phyloP scores from a whole-genome alignment of 73 alveolate species.

The Paramecium pentaurelia region DNA sequence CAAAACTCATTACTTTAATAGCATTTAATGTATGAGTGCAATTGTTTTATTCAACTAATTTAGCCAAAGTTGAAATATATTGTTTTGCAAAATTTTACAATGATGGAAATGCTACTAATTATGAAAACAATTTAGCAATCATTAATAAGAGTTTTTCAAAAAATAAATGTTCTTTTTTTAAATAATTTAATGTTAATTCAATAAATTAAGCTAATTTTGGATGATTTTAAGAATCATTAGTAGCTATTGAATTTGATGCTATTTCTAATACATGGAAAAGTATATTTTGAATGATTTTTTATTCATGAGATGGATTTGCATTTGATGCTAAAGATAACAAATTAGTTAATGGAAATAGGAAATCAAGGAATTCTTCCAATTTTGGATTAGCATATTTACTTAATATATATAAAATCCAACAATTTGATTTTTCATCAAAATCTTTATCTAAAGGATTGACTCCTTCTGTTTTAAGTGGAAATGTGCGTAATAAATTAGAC shows the following conservation, averaged over 20 bases:
- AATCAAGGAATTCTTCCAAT: constrained; percentile 53
- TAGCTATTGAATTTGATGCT: constrained; percentile 32
- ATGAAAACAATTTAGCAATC: not conserved
- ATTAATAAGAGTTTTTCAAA: not conserved
- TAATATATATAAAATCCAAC: constrained; percentile 50
- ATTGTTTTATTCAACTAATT: not conserved
- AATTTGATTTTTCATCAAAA: constrained; percentile 52
- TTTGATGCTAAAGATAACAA: not conserved
- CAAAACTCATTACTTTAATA: constrained; percentile 11
- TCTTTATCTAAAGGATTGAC: constrained; percentile 51
- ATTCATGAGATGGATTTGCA: constrained; percentile 32
- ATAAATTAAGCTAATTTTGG: not conserved
- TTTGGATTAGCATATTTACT: constrained; percentile 28
- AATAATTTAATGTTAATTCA: not conserved
- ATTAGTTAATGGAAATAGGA: constrained; percentile 11
- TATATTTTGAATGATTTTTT: constrained; percentile 31
- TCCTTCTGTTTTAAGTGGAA: not conserved
- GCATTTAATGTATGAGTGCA: not conserved
- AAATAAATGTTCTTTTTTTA: not conserved
- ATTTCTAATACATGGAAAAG: constrained; percentile 27
- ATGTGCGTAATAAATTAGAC: not conserved
- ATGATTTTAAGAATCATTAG: constrained; percentile 1
- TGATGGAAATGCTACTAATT: not conserved
- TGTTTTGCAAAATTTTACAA: not conserved
- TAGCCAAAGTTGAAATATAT: constrained; percentile 22